These are phyloP conservation scores for Pseudisothecium myosuroides DNA, from an alignment of 225 moss, liverwort and hornwort species.

Conservation along the genomic window DNA sequence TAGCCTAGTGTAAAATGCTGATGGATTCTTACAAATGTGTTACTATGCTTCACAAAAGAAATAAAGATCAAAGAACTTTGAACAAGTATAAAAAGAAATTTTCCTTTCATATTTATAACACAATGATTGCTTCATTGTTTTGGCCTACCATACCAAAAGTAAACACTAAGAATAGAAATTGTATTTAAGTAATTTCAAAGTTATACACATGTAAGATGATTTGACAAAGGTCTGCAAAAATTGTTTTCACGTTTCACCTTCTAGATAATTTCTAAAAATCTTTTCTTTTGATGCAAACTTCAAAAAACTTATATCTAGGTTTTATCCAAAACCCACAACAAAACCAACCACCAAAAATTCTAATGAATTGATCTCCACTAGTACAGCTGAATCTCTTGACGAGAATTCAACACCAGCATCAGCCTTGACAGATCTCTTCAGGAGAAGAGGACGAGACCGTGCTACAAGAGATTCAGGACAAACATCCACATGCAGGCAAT, in stretches of 20 bases:
- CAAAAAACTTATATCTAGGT: neutral
- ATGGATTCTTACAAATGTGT: neutral
- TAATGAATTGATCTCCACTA: neutral
- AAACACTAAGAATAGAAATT: neutral
- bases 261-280: too few species aligned
- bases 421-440: neutral
- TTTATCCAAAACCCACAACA: neutral
- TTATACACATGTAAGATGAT: neutral
- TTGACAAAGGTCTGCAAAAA: neutral
- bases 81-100: neutral
- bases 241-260: neutral
- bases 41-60: neutral
- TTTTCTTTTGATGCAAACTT: neutral
- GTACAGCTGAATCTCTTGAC: neutral
- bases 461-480: neutral
- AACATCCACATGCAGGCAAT: neutral
- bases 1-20: neutral
- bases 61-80: neutral
- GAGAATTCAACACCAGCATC: neutral
- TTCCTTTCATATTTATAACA: neutral
- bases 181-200: neutral
- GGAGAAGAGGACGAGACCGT: neutral
- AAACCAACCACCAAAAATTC: neutral
- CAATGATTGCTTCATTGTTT: neutral
- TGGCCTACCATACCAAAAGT: neutral